Conservation (phyloP, 2,329 filamentous ascomycete species). For the Penicillium sp. region DNA sequence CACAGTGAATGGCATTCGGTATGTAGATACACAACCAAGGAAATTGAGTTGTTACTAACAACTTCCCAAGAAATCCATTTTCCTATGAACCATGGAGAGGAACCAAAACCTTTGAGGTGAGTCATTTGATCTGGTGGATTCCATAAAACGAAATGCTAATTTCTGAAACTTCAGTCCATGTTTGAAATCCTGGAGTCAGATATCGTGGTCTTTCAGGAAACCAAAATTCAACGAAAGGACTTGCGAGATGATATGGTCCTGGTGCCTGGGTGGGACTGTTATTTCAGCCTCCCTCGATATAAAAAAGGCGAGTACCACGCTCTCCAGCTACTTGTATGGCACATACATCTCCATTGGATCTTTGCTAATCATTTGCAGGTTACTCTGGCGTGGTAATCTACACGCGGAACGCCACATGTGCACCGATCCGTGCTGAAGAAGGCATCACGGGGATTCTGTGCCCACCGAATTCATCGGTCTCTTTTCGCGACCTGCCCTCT, state of each 20-base stretch:
- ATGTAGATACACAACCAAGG: constrained; percentile 7
- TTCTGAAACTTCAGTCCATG: constrained; percentile 68
- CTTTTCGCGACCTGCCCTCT: constrained; percentile 74
- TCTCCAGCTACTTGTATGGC: not conserved
- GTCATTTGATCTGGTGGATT: constrained; percentile 6
- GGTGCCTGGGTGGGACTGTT: constrained; percentile 93
- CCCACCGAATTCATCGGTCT: constrained; percentile 70
- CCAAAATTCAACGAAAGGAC: constrained; percentile 94
- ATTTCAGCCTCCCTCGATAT: constrained; percentile 87
- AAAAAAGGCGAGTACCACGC: constrained; percentile 74
- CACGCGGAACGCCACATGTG: constrained; percentile 82
- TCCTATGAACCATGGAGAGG: constrained; percentile 82
- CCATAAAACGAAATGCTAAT: not conserved
- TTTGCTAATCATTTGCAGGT: constrained; percentile 56
- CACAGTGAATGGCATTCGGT: constrained; percentile 80
- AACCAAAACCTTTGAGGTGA: constrained; percentile 69
- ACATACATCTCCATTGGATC: not conserved
- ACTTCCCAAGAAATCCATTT: constrained; percentile 66
- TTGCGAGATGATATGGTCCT: constrained; percentile 94
- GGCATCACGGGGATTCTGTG: constrained; percentile 84
- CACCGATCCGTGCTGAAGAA: constrained; percentile 88
- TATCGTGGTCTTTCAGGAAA: constrained; percentile 92
- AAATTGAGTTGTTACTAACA: not conserved
- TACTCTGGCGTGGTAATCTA: constrained; percentile 97
- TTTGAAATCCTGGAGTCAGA: constrained; percentile 92